Evolutionary conservation across 805 yeast genomes (phyloP).

Genomic region (Wickerhamiella lipophila): DNA sequence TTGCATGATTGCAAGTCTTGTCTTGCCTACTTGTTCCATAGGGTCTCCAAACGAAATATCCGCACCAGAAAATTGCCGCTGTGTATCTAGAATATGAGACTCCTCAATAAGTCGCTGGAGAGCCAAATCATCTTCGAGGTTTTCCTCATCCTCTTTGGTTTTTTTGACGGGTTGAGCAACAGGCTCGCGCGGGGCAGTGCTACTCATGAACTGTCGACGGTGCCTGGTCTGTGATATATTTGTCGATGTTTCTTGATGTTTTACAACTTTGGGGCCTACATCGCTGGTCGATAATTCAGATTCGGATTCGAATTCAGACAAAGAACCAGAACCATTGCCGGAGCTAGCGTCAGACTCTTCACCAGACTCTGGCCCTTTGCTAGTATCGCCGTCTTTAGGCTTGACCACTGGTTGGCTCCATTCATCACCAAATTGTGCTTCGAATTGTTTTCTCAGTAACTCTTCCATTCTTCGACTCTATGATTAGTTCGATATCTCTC

Average conservation of each 20-base stretch:
- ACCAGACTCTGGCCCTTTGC: slow-evolving; percentile 7
- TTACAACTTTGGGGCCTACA: slow-evolving; percentile 28
- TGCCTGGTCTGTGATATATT: slow-evolving; percentile 19
- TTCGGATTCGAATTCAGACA: slow-evolving; percentile 13
- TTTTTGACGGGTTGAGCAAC: slow-evolving; percentile 12
- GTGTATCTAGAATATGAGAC: slow-evolving; percentile 42
- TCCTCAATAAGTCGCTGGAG: slow-evolving; percentile 55
- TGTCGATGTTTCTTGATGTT: slow-evolving; percentile 24
- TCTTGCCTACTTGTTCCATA: slow-evolving; percentile 30
- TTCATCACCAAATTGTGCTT: slow-evolving; percentile 27
- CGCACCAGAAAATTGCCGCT: slow-evolving; percentile 26
- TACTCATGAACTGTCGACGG: slow-evolving; percentile 20
- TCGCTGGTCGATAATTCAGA: too few relatives aligned
- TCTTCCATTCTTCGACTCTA: too few relatives aligned
- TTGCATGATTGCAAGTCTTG: slow-evolving; percentile 29
- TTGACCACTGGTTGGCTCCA: slow-evolving; percentile 22
- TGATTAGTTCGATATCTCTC: too few relatives aligned
- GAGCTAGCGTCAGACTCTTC: slow-evolving; percentile 11
- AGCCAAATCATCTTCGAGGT: slow-evolving; percentile 53
- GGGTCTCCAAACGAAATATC: slow-evolving; percentile 27
- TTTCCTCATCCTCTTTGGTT: slow-evolving; percentile 32
- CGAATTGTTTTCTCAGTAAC: slow-evolving; percentile 20
- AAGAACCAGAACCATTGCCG: background rate
- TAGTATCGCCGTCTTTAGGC: slow-evolving; percentile 8
- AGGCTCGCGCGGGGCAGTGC: slow-evolving; percentile 26